These are phyloP conservation scores for Xylaria sp. DNA, from an alignment of 2,329 filamentous ascomycete species.

Conservation along the genomic window DNA sequence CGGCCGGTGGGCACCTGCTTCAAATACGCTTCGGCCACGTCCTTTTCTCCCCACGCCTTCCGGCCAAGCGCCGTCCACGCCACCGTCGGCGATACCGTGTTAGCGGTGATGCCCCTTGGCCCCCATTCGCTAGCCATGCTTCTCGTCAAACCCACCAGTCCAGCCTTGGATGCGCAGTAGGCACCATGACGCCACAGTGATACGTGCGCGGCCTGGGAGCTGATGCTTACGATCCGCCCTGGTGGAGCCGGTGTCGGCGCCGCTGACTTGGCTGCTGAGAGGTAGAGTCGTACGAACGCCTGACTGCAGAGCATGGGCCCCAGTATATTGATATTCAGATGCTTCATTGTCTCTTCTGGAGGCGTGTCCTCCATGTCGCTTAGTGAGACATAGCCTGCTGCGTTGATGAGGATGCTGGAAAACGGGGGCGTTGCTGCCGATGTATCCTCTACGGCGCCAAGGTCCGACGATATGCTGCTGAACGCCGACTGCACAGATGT, in stretches of 20 bases:
- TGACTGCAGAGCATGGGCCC: conserved; percentile 49
- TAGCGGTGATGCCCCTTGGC: conserved; percentile 47
- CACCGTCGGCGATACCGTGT: conserved; percentile 49
- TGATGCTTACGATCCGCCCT: conserved; percentile 49
- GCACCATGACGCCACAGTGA: conserved; percentile 48
- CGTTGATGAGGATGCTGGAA: conserved; percentile 38
- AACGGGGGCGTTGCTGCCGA: background rate
- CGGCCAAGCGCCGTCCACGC: conserved; percentile 50
- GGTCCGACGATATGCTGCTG: conserved; percentile 7
- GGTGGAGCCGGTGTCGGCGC: conserved; percentile 33
- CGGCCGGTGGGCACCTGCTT: conserved; percentile 42
- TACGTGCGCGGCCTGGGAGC: conserved; percentile 49
- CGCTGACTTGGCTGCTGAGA: conserved; percentile 29
- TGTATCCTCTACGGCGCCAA: background rate
- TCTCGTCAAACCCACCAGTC: conserved; percentile 45
- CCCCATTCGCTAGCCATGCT: conserved; percentile 53
- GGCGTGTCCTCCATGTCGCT: conserved; percentile 46
- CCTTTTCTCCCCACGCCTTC: conserved; percentile 44
- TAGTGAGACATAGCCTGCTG: conserved; percentile 47
- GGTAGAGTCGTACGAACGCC: conserved; percentile 48
- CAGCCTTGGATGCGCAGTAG: conserved; percentile 52
- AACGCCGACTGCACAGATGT: conserved; percentile 35
- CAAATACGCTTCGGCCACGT: conserved; percentile 40
- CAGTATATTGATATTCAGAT: conserved; percentile 47
- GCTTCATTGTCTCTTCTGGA: conserved; percentile 45